A percentile compares a stretch with the other conserved stretches of the same genome.
These are phyloP conservation scores for Moelleriella libera DNA, from an alignment of 2,329 filamentous ascomycete species.

Conservation along the genomic window DNA sequence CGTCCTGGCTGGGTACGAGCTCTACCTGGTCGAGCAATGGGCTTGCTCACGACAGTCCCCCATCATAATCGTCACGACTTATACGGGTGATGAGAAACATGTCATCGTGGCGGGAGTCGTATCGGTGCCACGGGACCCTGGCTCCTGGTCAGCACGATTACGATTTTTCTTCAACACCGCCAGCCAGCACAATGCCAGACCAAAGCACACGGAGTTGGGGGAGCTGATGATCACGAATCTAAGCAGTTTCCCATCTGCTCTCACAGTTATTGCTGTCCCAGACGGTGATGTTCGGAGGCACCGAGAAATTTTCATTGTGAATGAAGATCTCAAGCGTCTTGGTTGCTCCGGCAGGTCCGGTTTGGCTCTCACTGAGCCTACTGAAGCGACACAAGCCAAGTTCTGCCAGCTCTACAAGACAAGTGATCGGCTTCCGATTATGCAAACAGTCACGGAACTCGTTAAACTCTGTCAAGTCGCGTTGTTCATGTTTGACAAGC, in stretches of 20 bases:
- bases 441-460: conserved; percentile 70
- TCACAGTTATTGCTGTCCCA: conserved; percentile 84
- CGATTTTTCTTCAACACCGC: conserved; percentile 77
- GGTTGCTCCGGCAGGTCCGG: conserved; percentile 85
- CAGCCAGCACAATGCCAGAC: conserved; percentile 70
- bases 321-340: conserved; percentile 83
- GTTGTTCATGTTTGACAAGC: conserved; percentile 72
- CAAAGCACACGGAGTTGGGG: conserved; percentile 69
- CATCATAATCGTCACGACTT: conserved; percentile 83
- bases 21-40: conserved; percentile 96
- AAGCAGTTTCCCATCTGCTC: conserved; percentile 76
- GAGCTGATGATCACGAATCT: conserved; percentile 90
- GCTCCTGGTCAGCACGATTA: conserved; percentile 64
- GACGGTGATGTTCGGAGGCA: conserved; percentile 73
- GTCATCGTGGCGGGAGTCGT: conserved; percentile 68
- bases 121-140: conserved; percentile 67
- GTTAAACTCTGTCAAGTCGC: conserved; percentile 87
- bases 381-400: conserved; percentile 72
- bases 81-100: conserved; percentile 75
- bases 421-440: conserved; percentile 67
- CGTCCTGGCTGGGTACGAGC: conserved; percentile 69
- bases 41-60: conserved; percentile 82
- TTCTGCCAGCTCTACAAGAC: conserved; percentile 85
- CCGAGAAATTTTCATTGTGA: conserved; percentile 77
- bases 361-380: conserved; percentile 65